phyloP scores from a whole-genome alignment of 2,329 filamentous ascomycete species.

The Trichoderma asperellum region DNA sequence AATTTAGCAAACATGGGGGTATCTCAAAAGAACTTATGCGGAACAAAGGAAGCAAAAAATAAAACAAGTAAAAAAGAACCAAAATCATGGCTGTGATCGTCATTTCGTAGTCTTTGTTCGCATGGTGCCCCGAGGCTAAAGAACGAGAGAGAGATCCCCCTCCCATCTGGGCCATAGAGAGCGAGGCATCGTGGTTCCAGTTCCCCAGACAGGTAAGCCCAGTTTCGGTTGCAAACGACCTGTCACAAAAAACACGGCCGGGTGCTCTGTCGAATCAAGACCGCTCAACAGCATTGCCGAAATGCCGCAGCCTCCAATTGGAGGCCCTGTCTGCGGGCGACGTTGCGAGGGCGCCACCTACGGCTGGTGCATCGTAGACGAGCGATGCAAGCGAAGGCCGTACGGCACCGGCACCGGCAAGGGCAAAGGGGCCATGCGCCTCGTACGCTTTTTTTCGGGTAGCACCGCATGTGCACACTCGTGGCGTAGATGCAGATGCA shows the following conservation, averaged over 20 bases:
- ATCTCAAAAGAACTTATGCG: not conserved
- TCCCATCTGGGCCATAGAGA: not conserved
- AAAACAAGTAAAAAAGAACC: not conserved
- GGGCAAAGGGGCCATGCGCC: not conserved
- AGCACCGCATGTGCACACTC: slow-evolving; percentile 6
- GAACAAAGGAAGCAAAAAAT: not conserved
- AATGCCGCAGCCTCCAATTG: slow-evolving; percentile 29
- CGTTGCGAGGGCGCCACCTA: slow-evolving; percentile 14
- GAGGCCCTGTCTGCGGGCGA: slow-evolving; percentile 25
- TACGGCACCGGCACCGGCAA: not conserved
- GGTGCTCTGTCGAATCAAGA: slow-evolving; percentile 25
- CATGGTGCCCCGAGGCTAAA: not conserved
- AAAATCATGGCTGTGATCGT: slow-evolving; percentile 11
- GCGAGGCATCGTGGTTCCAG: slow-evolving; percentile 11
- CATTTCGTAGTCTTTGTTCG: slow-evolving; percentile 18
- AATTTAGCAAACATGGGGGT: not conserved
- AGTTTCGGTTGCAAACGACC: slow-evolving; percentile 13
- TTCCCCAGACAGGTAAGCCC: slow-evolving; percentile 23
- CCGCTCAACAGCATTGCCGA: slow-evolving; percentile 22
- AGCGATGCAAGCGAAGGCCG: not conserved
- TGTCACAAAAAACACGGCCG: slow-evolving; percentile 25
- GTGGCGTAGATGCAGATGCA: slow-evolving; percentile 1
- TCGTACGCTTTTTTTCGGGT: slow-evolving; percentile 11
- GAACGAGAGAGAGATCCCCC: not conserved
- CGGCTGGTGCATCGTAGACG: slow-evolving; percentile 2